Evolutionary conservation across 2,329 filamentous ascomycete species (phyloP).

Genomic region (Botryotinia convoluta): DNA sequence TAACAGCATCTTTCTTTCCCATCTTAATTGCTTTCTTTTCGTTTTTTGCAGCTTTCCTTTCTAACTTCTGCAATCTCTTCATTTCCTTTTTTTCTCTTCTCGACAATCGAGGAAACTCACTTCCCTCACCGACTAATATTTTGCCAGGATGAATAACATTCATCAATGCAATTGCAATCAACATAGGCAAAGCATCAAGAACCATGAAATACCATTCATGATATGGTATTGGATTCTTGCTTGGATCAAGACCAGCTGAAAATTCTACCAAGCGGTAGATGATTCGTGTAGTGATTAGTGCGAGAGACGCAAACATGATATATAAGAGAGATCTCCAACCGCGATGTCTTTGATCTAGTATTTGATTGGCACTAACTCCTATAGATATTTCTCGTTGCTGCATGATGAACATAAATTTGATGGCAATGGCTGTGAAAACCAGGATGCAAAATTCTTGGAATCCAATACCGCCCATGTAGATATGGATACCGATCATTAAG

Average conservation of each 20-base stretch:
- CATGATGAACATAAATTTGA: slow-evolving; percentile 41
- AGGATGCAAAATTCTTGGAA: slow-evolving; percentile 52
- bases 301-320: slow-evolving; percentile 42
- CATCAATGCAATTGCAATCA: slow-evolving; percentile 45
- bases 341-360: slow-evolving; percentile 32
- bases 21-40: slow-evolving; percentile 32
- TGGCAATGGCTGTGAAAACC: slow-evolving; percentile 44
- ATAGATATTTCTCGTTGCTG: slow-evolving; percentile 28
- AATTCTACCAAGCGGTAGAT: slow-evolving; percentile 60
- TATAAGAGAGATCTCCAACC: slow-evolving; percentile 38
- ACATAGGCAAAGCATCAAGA: slow-evolving; percentile 56
- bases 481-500: slow-evolving; percentile 41
- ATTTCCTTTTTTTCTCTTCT: slow-evolving; percentile 46
- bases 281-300: slow-evolving; percentile 52
- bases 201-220: slow-evolving; percentile 53
- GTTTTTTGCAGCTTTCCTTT: slow-evolving; percentile 24
- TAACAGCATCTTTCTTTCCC: slow-evolving; percentile 16
- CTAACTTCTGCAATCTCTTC: slow-evolving; percentile 34
- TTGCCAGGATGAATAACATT: slow-evolving; percentile 49
- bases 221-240: slow-evolving; percentile 45
- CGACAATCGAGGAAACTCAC: slow-evolving; percentile 41
- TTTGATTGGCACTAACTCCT: slow-evolving; percentile 26
- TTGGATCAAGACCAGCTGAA: slow-evolving; percentile 42
- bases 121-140: slow-evolving; percentile 46
- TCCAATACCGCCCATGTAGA: slow-evolving; percentile 54